Evolutionary conservation across 495 filamentous ascomycete genomes (phyloP).

Genomic region (Penicillium paxilli): DNA sequence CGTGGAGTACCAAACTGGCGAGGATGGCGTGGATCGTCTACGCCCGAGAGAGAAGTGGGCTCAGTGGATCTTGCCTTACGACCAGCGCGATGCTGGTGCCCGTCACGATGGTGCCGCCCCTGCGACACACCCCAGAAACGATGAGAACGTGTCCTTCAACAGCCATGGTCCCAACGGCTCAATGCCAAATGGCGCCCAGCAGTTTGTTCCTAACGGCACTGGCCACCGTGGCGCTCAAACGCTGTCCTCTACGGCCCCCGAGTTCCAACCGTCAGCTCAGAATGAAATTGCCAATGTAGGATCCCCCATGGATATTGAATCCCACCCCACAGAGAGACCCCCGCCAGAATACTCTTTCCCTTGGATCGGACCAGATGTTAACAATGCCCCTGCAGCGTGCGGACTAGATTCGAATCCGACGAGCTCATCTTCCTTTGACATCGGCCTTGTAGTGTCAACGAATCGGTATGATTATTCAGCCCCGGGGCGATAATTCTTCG

Average conservation of each 20-base stretch:
- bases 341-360: conserved; percentile 8
- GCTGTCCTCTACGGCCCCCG: conserved; percentile 73
- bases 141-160: conserved; percentile 28
- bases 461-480: neutral
- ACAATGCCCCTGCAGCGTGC: conserved; percentile 40
- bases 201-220: conserved; percentile 40
- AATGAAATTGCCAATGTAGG: conserved; percentile 47
- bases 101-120: conserved; percentile 57
- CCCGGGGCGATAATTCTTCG: conserved; percentile 18
- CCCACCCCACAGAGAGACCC: conserved; percentile 16
- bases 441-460: conserved; percentile 1
- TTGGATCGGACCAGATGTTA: conserved; percentile 57
- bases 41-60: conserved; percentile 78
- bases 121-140: conserved; percentile 20
- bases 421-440: conserved; percentile 5
- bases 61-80: conserved; percentile 70
- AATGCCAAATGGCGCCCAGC: conserved; percentile 14
- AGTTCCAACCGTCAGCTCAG: conserved; percentile 64
- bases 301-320: conserved; percentile 29
- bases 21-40: conserved; percentile 76
- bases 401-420: conserved; percentile 23
- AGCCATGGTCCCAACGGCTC: conserved; percentile 32
- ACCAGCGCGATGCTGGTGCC: conserved; percentile 60
- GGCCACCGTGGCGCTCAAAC: conserved; percentile 47
- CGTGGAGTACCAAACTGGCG: conserved; percentile 67